Evolutionary conservation across 805 yeast genomes (phyloP).

Genomic region (Zygotorulaspora florentina): DNA sequence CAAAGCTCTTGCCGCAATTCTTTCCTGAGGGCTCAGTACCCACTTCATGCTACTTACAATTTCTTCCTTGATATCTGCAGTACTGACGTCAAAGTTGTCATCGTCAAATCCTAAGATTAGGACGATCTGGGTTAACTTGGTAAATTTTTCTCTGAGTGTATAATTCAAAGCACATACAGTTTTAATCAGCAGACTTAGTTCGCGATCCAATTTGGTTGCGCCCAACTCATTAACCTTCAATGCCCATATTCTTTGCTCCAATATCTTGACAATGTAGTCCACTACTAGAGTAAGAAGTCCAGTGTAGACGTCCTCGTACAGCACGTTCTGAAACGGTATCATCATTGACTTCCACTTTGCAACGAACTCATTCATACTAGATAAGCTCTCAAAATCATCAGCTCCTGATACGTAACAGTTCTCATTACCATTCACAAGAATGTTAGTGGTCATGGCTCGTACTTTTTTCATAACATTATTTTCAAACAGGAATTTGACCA

Average conservation of each 20-base stretch:
- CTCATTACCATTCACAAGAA: constrained; percentile 29
- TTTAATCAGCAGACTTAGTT: constrained; percentile 66
- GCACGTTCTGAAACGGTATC: constrained; percentile 57
- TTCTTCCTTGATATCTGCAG: constrained; percentile 38
- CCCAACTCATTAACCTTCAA: constrained; percentile 78
- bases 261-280: constrained; percentile 46
- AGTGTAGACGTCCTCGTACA: constrained; percentile 51
- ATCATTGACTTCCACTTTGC: constrained; percentile 61
- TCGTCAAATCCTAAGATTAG: constrained; percentile 80
- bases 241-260: constrained; percentile 67
- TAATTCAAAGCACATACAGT: constrained; percentile 71
- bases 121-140: constrained; percentile 78
- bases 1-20: constrained; percentile 55
- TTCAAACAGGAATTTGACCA: constrained; percentile 42
- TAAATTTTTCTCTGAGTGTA: constrained; percentile 69
- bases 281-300: constrained; percentile 48
- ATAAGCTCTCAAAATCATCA: constrained; percentile 36
- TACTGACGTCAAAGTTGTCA: constrained; percentile 40
- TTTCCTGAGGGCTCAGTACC: constrained; percentile 75
- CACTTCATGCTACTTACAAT: constrained; percentile 48
- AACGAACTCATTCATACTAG: constrained; percentile 47
- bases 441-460: constrained; percentile 41
- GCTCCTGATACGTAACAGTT: constrained; percentile 28
- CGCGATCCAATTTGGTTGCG: constrained; percentile 76
- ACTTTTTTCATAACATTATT: constrained; percentile 36